Conservation (phyloP, 495 filamentous ascomycete genomes). For the Choiromyces venosus region DNA sequence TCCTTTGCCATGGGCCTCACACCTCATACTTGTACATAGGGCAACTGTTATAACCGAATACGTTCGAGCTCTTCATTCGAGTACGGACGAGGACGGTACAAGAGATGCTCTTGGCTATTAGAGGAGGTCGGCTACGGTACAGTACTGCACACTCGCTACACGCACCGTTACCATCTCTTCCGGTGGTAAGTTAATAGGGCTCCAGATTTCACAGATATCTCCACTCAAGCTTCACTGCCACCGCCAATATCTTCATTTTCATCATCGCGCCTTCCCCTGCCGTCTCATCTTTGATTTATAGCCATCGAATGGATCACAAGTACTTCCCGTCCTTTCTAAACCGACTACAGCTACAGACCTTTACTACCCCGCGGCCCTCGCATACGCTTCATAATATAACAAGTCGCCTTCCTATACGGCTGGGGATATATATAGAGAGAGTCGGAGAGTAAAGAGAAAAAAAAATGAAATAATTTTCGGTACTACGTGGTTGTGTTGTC, state of each 20-base stretch:
- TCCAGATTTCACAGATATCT: neutral
- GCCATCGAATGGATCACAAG: neutral
- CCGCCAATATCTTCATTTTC: neutral
- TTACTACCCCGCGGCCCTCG: neutral
- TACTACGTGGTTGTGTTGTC: conserved; percentile 11
- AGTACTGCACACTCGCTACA: neutral
- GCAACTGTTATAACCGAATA: neutral
- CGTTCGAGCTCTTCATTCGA: neutral
- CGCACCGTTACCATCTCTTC: neutral
- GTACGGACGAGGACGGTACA: neutral
- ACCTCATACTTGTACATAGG: conserved; percentile 2
- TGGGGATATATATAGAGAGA: neutral
- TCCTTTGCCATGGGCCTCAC: neutral
- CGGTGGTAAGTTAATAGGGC: neutral
- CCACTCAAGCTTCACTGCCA: neutral
- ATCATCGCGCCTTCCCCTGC: neutral
- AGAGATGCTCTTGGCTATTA: neutral
- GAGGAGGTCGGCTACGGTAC: neutral
- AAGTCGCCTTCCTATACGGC: neutral
- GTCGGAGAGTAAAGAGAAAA: neutral
- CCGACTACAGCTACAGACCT: neutral
- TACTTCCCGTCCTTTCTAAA: neutral
- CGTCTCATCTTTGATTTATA: neutral
- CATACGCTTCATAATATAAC: neutral
- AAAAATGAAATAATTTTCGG: neutral